Conservation (phyloP, 1,284 basidiomycete species). For the Gymnopus androsaceus region DNA sequence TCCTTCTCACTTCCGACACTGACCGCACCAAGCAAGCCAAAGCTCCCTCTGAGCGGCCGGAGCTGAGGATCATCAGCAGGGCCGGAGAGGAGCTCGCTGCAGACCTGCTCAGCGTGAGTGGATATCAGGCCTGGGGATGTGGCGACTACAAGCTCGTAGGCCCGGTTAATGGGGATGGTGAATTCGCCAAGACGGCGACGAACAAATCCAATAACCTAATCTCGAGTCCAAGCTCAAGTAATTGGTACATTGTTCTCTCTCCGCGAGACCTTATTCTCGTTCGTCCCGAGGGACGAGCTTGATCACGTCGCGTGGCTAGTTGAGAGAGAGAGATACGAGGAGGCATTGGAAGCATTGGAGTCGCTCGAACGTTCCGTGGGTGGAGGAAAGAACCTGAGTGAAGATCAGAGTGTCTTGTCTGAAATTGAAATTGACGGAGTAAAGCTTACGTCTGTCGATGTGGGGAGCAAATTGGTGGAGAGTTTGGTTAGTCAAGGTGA, state of each 20-base stretch:
- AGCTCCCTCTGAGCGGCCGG: slow-evolving; percentile 84
- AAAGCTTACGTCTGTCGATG: slow-evolving; percentile 66
- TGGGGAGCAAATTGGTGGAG: slow-evolving; percentile 84
- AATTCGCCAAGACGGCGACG: slow-evolving; percentile 25
- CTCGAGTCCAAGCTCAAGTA: slow-evolving; percentile 24
- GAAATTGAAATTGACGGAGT: slow-evolving; percentile 29
- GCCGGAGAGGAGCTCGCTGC: slow-evolving; percentile 87
- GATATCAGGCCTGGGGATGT: slow-evolving; percentile 85
- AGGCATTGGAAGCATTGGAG: slow-evolving; percentile 81
- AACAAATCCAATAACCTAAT: slow-evolving; percentile 11
- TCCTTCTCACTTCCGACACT: slow-evolving; percentile 59
- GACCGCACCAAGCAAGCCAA: slow-evolving; percentile 75
- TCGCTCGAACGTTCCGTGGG: slow-evolving; percentile 22
- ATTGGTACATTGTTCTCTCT: slow-evolving; percentile 79
- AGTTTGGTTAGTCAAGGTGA: slow-evolving; percentile 76
- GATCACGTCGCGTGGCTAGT: slow-evolving; percentile 96
- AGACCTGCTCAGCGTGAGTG: slow-evolving; percentile 81
- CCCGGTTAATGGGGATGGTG: slow-evolving; percentile 34
- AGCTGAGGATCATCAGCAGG: slow-evolving; percentile 89
- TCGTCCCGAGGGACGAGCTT: slow-evolving; percentile 78
- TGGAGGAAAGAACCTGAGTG: slow-evolving; percentile 26
- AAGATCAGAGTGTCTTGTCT: slow-evolving; percentile 23
- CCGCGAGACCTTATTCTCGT: slow-evolving; percentile 88
- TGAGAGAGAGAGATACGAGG: slow-evolving; percentile 83
- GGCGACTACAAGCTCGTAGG: slow-evolving; percentile 86